Evolutionary conservation across 805 yeast species (phyloP).

Genomic region (Wickerhamomyces alni): DNA sequence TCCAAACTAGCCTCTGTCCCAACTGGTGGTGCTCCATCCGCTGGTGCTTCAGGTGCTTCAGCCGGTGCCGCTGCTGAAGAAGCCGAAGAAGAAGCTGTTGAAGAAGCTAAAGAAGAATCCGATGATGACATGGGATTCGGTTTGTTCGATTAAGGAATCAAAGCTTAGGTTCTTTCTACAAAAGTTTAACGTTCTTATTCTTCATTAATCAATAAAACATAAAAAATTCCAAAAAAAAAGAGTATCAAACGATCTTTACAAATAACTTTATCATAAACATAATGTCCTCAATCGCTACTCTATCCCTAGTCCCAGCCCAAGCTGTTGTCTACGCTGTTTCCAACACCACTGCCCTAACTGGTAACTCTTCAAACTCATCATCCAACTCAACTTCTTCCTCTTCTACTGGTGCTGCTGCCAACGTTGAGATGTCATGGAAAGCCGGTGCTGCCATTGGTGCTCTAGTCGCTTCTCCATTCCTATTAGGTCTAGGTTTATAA

Average conservation of each 20-base stretch:
- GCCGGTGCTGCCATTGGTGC: constrained; percentile 34
- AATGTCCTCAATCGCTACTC: constrained; percentile 18
- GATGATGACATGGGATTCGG: constrained; percentile 79
- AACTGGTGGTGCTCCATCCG: constrained; percentile 74
- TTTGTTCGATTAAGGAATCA: constrained; percentile 47
- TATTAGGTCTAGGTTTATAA: constrained; percentile 28
- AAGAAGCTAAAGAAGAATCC: constrained; percentile 41
- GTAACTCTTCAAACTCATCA: constrained; percentile 1
- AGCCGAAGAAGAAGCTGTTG: constrained; percentile 47
- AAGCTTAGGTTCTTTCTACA: neutral
- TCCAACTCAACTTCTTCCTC: constrained; percentile 14
- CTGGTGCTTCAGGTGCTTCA: constrained; percentile 50
- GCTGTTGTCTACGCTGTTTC: no score
- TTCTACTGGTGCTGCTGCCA: constrained; percentile 26
- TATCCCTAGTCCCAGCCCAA: constrained; percentile 22
- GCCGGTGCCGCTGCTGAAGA: constrained; percentile 49
- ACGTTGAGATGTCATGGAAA: constrained; percentile 34
- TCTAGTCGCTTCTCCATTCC: constrained; percentile 31
- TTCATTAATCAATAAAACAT: no score
- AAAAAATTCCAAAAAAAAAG: no score
- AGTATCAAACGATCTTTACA: no score
- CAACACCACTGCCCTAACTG: constrained; percentile 2
- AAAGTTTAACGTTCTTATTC: neutral
- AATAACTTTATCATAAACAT: neutral
- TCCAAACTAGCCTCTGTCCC: constrained; percentile 78